A percentile compares a stretch with the other conserved stretches of the same genome.
These are phyloP conservation scores for Cladosporium phlei DNA, from an alignment of 2,329 filamentous ascomycete genomes.

Conservation along the genomic window DNA sequence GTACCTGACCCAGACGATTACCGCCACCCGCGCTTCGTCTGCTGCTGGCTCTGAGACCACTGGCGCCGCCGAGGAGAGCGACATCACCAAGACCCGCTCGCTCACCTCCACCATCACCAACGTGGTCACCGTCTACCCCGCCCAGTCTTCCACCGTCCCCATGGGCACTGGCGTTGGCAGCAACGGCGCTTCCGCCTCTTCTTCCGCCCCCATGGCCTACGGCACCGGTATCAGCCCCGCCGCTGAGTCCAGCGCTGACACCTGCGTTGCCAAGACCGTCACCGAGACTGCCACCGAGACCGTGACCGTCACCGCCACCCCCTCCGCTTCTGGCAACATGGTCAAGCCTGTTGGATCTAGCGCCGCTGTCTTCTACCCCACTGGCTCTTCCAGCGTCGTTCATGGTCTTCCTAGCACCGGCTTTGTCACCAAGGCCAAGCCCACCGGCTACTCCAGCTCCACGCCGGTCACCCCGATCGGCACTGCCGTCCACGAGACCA, in stretches of 20 bases:
- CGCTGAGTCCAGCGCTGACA: conserved; percentile 20
- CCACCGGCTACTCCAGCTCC: conserved; percentile 13
- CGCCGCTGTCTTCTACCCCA: conserved; percentile 26
- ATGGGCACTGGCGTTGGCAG: background rate
- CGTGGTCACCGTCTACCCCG: conserved; percentile 32
- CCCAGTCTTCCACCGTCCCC: conserved; percentile 11
- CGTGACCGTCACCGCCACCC: conserved; percentile 22
- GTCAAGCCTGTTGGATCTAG: conserved; percentile 23
- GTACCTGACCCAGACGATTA: conserved; percentile 28
- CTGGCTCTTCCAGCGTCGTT: conserved; percentile 14
- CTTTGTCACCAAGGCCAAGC: conserved; percentile 28
- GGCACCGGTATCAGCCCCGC: conserved; percentile 14
- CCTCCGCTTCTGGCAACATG: conserved; percentile 15
- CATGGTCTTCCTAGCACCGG: conserved; percentile 21
- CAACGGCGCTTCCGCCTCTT: conserved; percentile 3
- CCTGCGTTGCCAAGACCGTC: conserved; percentile 29
- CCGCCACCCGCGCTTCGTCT: conserved; percentile 20
- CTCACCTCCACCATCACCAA: conserved; percentile 32
- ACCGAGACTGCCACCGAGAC: conserved; percentile 32
- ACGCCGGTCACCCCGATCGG: conserved; percentile 27
- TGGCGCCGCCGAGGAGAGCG: conserved; percentile 12
- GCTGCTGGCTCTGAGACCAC: conserved; percentile 7
- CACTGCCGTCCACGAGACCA: conserved; percentile 13
- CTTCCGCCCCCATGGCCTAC: conserved; percentile 5
- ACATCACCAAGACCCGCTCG: conserved; percentile 22